These are phyloP conservation scores for Candida oleophila DNA, from an alignment of 805 yeast species.

Conservation along the genomic window DNA sequence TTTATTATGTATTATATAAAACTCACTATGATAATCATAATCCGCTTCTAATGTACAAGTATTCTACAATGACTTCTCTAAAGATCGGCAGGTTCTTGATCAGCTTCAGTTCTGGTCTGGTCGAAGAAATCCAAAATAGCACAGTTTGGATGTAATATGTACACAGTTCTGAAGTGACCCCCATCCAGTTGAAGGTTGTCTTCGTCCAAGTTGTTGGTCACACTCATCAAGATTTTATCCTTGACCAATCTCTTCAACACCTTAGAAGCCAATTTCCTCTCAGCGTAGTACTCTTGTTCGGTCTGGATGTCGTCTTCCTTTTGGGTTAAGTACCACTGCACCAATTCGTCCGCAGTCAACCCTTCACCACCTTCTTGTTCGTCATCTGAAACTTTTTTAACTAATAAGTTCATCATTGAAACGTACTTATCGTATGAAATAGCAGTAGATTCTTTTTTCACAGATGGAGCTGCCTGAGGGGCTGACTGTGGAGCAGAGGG, in stretches of 20 bases:
- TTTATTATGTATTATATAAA: background rate
- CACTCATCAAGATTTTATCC: slow-evolving; percentile 75
- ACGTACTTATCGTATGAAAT: slow-evolving; percentile 86
- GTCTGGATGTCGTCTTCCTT: slow-evolving; percentile 68
- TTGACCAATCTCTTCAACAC: slow-evolving; percentile 81
- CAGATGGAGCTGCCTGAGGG: background rate
- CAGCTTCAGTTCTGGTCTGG: slow-evolving; percentile 24
- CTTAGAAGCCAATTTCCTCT: slow-evolving; percentile 69
- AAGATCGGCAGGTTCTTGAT: slow-evolving; percentile 11
- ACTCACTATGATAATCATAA: background rate
- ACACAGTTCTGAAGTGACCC: slow-evolving; percentile 30
- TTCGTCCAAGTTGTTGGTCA: slow-evolving; percentile 28
- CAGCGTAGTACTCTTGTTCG: slow-evolving; percentile 69
- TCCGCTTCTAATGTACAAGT: slow-evolving; percentile 6
- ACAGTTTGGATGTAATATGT: slow-evolving; percentile 74
- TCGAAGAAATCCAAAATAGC: slow-evolving; percentile 69
- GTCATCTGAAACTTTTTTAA: slow-evolving; percentile 58
- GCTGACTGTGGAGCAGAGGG: too few species aligned
- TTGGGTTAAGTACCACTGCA: slow-evolving; percentile 78
- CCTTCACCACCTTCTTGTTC: slow-evolving; percentile 56
- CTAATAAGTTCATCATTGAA: slow-evolving; percentile 76
- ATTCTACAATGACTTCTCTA: background rate
- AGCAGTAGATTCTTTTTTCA: slow-evolving; percentile 39
- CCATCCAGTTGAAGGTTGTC: slow-evolving; percentile 22
- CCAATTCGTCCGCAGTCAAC: slow-evolving; percentile 62